Evolutionary conservation across 2,329 filamentous ascomycete species (phyloP), one percentile per base, ranked within the genome.

Genomic region (Daldinia sp.): DNA sequence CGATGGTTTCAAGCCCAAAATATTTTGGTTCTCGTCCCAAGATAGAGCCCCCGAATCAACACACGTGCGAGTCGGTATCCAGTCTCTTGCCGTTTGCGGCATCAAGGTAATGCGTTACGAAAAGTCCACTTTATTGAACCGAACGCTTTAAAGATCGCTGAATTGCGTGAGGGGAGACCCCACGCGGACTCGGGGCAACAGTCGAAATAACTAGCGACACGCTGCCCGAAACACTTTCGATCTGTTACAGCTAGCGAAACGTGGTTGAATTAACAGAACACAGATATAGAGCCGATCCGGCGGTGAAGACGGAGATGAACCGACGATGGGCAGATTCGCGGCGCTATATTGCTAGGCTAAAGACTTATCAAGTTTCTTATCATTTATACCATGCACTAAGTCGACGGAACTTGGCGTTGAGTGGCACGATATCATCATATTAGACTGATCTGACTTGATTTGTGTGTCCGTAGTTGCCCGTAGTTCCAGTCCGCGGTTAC

Each of bases 1-100:
- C 54, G 35, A 59, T 61, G 50, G 64, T 64, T 64, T 67, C 61
- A 62, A 64, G 53, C 21, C 51, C 54, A 48, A 64, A 62, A 59
- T 59, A 61, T 59, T 64, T 63, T 39, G 54, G 64, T 29, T 49
- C 45, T 57, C 47, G 50, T 61, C 60, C 61, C 41, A 41, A 64
- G 51, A 62, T 62, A 47, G 61, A 62, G 60, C 61, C 39, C 53
- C 52, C 57, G 43, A 59, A 61, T 45, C 39, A 58, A 56, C 11
- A 53, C 34, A 58, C 27, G 57, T 47, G 30, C 57, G 57, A 67
- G 64, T 61, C 61, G 64, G 39, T 54, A 8, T 41, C 29, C 21
- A 67, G 39, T 54, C n/a, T 41, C 29, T 25, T 48, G n/a, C 39
- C 57, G 51, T 55, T 64, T 57, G 55, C 61, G 41, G 51, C 51